phyloP scores from a whole-genome alignment of 441 rosid genomes.

The Lepidium campestre region DNA sequence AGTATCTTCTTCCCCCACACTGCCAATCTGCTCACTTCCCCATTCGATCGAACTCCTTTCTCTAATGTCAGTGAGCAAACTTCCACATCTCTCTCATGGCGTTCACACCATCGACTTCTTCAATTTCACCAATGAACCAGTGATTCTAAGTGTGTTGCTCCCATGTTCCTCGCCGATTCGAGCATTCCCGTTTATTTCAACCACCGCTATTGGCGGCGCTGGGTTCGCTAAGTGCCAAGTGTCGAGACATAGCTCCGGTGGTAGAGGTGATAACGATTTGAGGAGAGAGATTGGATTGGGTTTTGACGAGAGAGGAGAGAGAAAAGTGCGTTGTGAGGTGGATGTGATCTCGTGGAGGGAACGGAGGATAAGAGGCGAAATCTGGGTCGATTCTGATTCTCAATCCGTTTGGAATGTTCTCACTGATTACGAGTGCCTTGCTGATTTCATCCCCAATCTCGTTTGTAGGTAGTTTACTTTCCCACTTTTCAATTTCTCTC shows the following conservation, averaged over 20 bases:
- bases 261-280: slow-evolving; percentile 5
- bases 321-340: slow-evolving; percentile 60
- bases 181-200: background rate
- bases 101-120: background rate
- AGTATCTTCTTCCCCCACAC: slow-evolving; percentile 9
- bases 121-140: slow-evolving; percentile 1
- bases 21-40: background rate
- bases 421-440: slow-evolving; percentile 92
- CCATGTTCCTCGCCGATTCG: slow-evolving; percentile 12
- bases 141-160: slow-evolving; percentile 12
- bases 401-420: slow-evolving; percentile 81
- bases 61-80: slow-evolving; percentile 23
- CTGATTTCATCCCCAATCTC: slow-evolving; percentile 91
- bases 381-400: slow-evolving; percentile 54
- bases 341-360: slow-evolving; percentile 94
- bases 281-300: slow-evolving; percentile 20
- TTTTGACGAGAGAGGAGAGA: slow-evolving; percentile 36
- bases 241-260: background rate
- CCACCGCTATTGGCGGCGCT: slow-evolving; percentile 4
- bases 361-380: slow-evolving; percentile 66
- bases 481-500: background rate
- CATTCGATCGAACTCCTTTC: slow-evolving; percentile 13
- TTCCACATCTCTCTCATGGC: slow-evolving; percentile 24
- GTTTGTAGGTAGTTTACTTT: slow-evolving; percentile 52
- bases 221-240: slow-evolving; percentile 4